Evolutionary conservation across 2,329 filamentous ascomycete species (phyloP).

Genomic region (Talaromyces sp.): DNA sequence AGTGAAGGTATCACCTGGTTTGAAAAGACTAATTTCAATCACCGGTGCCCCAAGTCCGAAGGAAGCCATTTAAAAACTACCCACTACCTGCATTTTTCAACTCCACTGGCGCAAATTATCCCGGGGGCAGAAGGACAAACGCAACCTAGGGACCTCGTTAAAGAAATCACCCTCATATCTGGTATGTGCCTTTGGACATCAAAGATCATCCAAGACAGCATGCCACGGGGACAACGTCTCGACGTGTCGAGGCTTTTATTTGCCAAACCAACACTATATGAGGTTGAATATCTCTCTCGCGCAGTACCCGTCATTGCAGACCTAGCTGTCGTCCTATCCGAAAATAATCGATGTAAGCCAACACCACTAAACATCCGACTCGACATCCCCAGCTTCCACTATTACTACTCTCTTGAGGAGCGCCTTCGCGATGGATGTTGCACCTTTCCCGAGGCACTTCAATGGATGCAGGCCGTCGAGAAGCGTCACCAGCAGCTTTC

Average conservation of each 20-base stretch:
- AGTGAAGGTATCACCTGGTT: background rate
- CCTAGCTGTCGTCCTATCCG: background rate
- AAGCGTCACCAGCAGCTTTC: background rate
- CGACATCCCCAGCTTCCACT: background rate
- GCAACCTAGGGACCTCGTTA: background rate
- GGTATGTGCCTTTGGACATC: background rate
- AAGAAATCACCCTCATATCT: background rate
- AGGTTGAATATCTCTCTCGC: background rate
- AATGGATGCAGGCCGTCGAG: background rate
- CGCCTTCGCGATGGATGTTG: background rate
- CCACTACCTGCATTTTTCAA: background rate
- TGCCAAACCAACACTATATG: background rate
- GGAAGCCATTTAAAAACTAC: background rate
- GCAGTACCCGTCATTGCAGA: background rate
- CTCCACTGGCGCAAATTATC: background rate
- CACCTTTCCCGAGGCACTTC: background rate
- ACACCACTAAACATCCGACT: background rate
- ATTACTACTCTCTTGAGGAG: background rate
- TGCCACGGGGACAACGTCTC: background rate
- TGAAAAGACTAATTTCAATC: background rate
- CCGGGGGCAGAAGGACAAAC: background rate
- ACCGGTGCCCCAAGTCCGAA: background rate
- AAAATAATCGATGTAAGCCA: background rate
- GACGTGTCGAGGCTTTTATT: background rate
- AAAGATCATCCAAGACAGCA: background rate